Percentiles rank a stretch among this genome's conserved stretches.
phyloP scores from a whole-genome alignment of 23 red algal genomes.

The Gracilaria gracilis region DNA sequence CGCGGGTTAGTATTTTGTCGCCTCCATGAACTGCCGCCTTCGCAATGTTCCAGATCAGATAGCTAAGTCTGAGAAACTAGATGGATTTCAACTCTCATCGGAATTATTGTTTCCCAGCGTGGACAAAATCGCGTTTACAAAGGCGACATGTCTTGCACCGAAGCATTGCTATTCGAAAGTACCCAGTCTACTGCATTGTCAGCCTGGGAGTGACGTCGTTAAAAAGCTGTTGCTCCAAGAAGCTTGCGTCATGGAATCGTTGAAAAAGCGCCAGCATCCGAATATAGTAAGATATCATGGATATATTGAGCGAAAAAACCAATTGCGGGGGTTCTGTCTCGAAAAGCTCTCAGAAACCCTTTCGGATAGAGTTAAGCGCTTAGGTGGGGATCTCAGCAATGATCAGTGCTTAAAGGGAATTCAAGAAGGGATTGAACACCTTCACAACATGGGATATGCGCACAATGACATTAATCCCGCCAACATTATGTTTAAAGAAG shows the following conservation, averaged over 20 bases:
- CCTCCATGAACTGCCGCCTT: neutral
- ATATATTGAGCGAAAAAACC: neutral
- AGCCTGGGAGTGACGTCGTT: neutral
- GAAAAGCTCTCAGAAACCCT: conserved; percentile 15
- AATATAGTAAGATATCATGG: conserved; percentile 36
- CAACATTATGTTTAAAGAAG: conserved; percentile 39
- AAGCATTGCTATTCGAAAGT: neutral
- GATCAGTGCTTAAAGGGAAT: conserved; percentile 28
- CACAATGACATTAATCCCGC: conserved; percentile 51
- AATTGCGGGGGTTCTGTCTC: neutral
- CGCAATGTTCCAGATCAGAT: neutral
- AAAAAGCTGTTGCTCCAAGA: conserved; percentile 36
- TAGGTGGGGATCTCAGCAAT: neutral
- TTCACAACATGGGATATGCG: conserved; percentile 27
- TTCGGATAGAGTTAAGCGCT: neutral
- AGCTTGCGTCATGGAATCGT: neutral
- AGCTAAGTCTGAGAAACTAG: neutral
- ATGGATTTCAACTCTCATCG: neutral
- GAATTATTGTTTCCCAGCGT: neutral
- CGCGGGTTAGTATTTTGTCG: conserved; percentile 6
- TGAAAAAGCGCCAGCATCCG: conserved; percentile 17
- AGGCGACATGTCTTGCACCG: neutral
- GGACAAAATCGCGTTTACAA: neutral
- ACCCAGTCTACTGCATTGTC: neutral
- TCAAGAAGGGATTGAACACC: neutral